Conservation (phyloP, 805 yeast species). For the Blastobotrys americana region DNA sequence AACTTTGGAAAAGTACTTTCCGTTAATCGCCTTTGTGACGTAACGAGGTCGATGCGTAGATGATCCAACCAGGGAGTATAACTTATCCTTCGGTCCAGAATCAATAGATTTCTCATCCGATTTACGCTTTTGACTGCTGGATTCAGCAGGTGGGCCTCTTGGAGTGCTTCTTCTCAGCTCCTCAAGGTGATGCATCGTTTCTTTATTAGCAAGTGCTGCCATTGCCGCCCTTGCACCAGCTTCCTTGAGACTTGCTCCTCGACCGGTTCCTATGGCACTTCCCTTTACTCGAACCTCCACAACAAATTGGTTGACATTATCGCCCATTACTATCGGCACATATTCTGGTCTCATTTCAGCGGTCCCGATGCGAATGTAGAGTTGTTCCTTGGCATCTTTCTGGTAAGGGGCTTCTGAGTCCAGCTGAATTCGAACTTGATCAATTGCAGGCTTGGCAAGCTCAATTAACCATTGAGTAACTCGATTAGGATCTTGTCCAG, state of each 20-base stretch:
- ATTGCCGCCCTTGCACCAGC: conserved; percentile 87
- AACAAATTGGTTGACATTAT: conserved; percentile 38
- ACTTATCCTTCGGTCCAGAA: conserved; percentile 15
- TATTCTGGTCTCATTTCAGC: conserved; percentile 61
- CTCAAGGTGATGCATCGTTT: conserved; percentile 56
- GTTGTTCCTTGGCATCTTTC: conserved; percentile 64
- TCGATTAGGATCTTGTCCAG: conserved; percentile 30
- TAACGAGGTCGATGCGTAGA: conserved; percentile 14
- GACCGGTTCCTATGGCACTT: conserved; percentile 64
- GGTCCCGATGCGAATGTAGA: conserved; percentile 67
- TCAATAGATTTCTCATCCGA: neutral
- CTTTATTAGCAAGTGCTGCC: conserved; percentile 57
- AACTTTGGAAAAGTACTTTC: conserved; percentile 7
- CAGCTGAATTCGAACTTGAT: conserved; percentile 30
- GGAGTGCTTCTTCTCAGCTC: conserved; percentile 39
- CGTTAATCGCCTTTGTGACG: conserved; percentile 5
- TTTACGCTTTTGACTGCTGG: neutral
- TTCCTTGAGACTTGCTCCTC: conserved; percentile 58
- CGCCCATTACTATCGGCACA: conserved; percentile 39
- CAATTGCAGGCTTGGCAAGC: conserved; percentile 30
- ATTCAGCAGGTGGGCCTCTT: neutral
- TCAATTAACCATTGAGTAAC: conserved; percentile 29
- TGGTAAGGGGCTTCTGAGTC: conserved; percentile 35
- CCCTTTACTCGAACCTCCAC: conserved; percentile 63
- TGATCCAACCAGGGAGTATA: conserved; percentile 16